Percentiles rank a stretch among this genome's conserved stretches.
Conservation (phyloP, 176 grass and related monocot species). For the Bonia amplexicaulis region DNA sequence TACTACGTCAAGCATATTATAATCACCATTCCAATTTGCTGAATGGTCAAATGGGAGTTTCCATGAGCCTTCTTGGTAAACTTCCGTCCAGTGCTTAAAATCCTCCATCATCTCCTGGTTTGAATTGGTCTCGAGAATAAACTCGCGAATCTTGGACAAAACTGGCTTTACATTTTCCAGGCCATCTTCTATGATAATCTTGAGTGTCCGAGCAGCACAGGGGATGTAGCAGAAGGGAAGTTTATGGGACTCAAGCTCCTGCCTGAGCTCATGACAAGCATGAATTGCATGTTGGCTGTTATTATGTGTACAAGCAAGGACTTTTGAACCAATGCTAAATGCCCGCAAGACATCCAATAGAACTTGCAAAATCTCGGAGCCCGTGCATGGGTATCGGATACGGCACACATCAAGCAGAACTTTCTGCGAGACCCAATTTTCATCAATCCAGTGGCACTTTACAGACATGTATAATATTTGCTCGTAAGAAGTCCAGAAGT, state of each 20-base stretch:
- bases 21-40: slow-evolving; percentile 67
- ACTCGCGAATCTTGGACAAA: slow-evolving; percentile 76
- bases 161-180: slow-evolving; percentile 58
- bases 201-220: slow-evolving; percentile 66
- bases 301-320: slow-evolving; percentile 83
- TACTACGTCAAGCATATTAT: slow-evolving; percentile 77
- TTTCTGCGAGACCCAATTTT: slow-evolving; percentile 65
- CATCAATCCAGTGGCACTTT: slow-evolving; percentile 92
- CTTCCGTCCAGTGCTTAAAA: slow-evolving; percentile 69
- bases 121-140: slow-evolving; percentile 63
- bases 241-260: slow-evolving; percentile 56
- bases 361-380: slow-evolving; percentile 55
- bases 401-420: slow-evolving; percentile 76
- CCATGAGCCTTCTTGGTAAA: slow-evolving; percentile 84
- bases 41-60: slow-evolving; percentile 82
- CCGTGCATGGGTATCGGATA: slow-evolving; percentile 58
- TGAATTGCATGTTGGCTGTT: slow-evolving; percentile 57
- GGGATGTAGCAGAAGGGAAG: slow-evolving; percentile 80
- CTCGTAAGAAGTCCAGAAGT: slow-evolving; percentile 91
- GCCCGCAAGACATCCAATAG: slow-evolving; percentile 46
- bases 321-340: slow-evolving; percentile 61
- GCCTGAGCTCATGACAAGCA: slow-evolving; percentile 58
- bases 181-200: slow-evolving; percentile 69
- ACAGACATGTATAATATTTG: slow-evolving; percentile 83
- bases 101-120: slow-evolving; percentile 57